These are phyloP conservation scores for Pichia sp. DNA, from an alignment of 1,139 yeast species.

Conservation along the genomic window DNA sequence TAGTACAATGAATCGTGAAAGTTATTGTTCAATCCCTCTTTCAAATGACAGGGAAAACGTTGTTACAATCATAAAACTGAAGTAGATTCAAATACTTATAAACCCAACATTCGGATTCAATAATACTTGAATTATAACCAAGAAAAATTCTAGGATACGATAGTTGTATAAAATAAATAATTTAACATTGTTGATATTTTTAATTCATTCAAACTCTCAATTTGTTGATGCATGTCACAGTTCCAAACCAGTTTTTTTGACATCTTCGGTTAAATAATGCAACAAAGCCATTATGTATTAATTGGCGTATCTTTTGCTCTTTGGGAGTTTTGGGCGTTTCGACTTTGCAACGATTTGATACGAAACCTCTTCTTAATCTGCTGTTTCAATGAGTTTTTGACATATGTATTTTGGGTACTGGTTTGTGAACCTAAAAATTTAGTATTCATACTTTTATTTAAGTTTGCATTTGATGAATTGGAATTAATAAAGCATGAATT, in stretches of 20 bases:
- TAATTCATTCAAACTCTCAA: no score
- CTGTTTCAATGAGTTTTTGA: neutral
- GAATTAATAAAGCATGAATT: no score
- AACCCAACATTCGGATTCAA: slow-evolving; percentile 12
- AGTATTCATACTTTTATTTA: neutral
- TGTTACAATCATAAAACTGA: slow-evolving; percentile 21
- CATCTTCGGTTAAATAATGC: no score
- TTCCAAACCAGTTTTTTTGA: no score
- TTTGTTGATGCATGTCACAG: no score
- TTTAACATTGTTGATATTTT: slow-evolving; percentile 15
- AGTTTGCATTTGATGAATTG: neutral
- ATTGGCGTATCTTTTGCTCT: neutral
- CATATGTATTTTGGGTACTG: neutral
- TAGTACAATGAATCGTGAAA: neutral
- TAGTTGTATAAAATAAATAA: slow-evolving; percentile 7
- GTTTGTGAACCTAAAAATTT: neutral
- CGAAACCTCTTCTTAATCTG: neutral
- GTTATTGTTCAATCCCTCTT: neutral
- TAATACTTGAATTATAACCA: neutral
- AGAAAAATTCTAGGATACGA: neutral
- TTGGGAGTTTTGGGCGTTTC: neutral
- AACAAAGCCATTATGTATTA: neutral
- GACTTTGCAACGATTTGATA: neutral
- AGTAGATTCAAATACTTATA: slow-evolving; percentile 10
- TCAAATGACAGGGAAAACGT: slow-evolving; percentile 2